phyloP scores from a whole-genome alignment of 2,329 filamentous ascomycete genomes.

The Parastagonospora nodorum region DNA sequence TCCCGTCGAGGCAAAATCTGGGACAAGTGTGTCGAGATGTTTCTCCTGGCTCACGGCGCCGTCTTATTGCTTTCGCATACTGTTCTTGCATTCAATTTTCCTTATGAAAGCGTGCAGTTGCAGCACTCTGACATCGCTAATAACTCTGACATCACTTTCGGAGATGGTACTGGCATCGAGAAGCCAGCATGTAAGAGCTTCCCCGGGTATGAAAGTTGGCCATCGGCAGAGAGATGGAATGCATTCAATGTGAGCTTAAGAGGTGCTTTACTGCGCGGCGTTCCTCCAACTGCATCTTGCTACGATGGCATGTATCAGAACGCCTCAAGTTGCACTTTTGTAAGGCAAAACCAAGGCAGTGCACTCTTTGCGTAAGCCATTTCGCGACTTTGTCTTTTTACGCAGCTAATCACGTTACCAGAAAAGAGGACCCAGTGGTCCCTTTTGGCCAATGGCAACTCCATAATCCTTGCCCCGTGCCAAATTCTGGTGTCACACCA shows the following conservation, averaged over 20 bases:
- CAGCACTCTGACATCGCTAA: slow-evolving; percentile 21
- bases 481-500: slow-evolving; percentile 4
- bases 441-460: slow-evolving; percentile 27
- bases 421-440: slow-evolving; percentile 31
- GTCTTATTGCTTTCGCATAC: slow-evolving; percentile 4
- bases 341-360: slow-evolving; percentile 11
- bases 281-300: slow-evolving; percentile 35
- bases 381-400: neutral
- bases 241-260: slow-evolving; percentile 27
- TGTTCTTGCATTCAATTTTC: slow-evolving; percentile 27
- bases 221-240: slow-evolving; percentile 24
- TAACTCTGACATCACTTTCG: slow-evolving; percentile 32
- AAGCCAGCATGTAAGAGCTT: slow-evolving; percentile 27
- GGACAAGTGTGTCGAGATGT: neutral
- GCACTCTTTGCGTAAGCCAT: slow-evolving; percentile 25
- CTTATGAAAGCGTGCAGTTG: slow-evolving; percentile 28
- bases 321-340: slow-evolving; percentile 17
- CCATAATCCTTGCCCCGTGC: slow-evolving; percentile 22
- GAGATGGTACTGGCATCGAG: slow-evolving; percentile 6
- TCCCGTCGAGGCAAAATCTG: no score
- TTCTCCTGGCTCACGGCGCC: neutral
- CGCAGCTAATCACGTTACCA: slow-evolving; percentile 5
- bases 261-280: slow-evolving; percentile 26
- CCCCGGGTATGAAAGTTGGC: slow-evolving; percentile 33
- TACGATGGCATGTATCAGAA: slow-evolving; percentile 29